A percentile compares a stretch with the other conserved stretches of the same genome.
These are phyloP conservation scores for Euphorbia celastroides DNA, from an alignment of 441 rosid genomes.

Conservation along the genomic window DNA sequence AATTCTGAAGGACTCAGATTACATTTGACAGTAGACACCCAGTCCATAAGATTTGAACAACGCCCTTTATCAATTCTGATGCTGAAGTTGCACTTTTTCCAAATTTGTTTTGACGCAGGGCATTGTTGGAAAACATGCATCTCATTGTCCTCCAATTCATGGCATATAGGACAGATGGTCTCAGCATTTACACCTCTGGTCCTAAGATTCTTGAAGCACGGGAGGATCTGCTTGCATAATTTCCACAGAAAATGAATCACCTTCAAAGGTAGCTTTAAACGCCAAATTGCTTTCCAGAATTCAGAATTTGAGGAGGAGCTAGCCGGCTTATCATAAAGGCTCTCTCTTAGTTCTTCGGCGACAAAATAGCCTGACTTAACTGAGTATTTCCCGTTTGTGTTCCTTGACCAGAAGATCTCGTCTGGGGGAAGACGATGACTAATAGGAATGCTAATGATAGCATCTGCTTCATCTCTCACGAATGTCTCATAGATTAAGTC, in stretches of 20 bases:
- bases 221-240: neutral
- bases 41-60: neutral
- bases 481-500: no score
- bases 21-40: neutral
- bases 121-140: neutral
- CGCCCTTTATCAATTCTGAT: neutral
- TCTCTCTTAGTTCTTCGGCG: neutral
- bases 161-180: neutral
- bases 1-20: neutral
- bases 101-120: neutral
- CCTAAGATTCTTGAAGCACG: neutral
- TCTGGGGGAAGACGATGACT: neutral
- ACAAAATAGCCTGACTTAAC: neutral
- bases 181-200: neutral
- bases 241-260: neutral
- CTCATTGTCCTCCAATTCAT: neutral
- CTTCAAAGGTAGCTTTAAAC: neutral
- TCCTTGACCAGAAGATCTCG: neutral
- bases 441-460: neutral
- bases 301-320: neutral
- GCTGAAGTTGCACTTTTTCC: neutral
- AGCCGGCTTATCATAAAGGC: neutral
- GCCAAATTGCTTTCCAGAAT: neutral
- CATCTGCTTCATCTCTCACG: neutral
- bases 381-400: neutral